Conservation (phyloP, 2,329 filamentous ascomycete genomes). For the Hymenoscyphus scutula region DNA sequence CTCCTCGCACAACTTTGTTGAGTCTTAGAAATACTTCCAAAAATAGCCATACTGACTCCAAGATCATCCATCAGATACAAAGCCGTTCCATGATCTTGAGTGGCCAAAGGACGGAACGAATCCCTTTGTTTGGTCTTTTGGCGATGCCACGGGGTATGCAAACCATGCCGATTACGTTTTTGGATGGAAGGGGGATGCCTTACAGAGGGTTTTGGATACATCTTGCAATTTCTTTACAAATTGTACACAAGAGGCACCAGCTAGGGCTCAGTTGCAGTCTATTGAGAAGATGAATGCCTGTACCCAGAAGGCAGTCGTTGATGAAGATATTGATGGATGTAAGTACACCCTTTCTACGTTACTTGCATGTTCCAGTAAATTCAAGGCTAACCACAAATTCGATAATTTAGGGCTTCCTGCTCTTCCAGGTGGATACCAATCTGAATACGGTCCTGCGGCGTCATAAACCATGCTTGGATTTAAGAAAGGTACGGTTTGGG, state of each 20-base stretch:
- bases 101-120: conserved; percentile 45
- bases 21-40: too few relatives aligned
- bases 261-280: conserved; percentile 36
- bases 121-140: conserved; percentile 42
- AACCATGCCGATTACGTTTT: conserved; percentile 53
- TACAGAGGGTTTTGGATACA: conserved; percentile 49
- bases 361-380: background rate
- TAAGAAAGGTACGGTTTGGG: background rate
- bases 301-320: conserved; percentile 45
- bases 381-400: background rate
- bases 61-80: too few relatives aligned
- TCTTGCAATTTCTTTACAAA: conserved; percentile 43
- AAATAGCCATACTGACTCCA: too few relatives aligned
- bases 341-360: conserved; percentile 30
- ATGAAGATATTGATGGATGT: conserved; percentile 51
- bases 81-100: conserved; percentile 42
- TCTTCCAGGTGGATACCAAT: conserved; percentile 11
- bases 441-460: conserved; percentile 3
- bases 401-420: conserved; percentile 7
- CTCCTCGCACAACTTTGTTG: too few relatives aligned
- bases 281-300: conserved; percentile 47
- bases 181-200: conserved; percentile 48
- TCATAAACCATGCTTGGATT: background rate
- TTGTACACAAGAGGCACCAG: conserved; percentile 34
- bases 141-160: conserved; percentile 47